These are phyloP conservation scores for Globisporangium splendens DNA, from an alignment of 352 stramenopile species.

Conservation along the genomic window DNA sequence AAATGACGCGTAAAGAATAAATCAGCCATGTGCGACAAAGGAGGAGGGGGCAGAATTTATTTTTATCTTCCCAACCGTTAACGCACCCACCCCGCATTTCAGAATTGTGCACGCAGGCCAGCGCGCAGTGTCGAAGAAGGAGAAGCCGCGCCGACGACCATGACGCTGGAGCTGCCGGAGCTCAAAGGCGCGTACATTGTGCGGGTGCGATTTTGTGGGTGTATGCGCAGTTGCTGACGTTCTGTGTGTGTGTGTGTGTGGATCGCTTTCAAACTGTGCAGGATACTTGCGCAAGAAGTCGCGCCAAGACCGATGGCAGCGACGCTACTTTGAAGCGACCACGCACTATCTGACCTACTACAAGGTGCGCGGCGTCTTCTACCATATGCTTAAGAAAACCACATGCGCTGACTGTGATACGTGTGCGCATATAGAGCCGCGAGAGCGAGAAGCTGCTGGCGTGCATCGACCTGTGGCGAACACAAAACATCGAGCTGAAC, in stretches of 20 bases:
- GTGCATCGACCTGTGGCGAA: slow-evolving; percentile 87
- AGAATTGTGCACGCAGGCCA: background rate
- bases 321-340: slow-evolving; percentile 97
- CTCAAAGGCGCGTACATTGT: slow-evolving; percentile 57
- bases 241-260: background rate
- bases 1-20: background rate
- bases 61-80: background rate
- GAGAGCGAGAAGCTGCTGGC: slow-evolving; percentile 85
- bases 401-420: background rate
- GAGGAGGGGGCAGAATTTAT: slow-evolving; percentile 1
- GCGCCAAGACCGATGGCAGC: slow-evolving; percentile 92
- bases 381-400: background rate
- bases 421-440: slow-evolving; percentile 40
- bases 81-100: slow-evolving; percentile 1
- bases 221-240: background rate
- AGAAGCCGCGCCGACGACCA: background rate
- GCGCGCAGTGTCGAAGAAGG: background rate
- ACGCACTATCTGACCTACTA: slow-evolving; percentile 98
- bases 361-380: slow-evolving; percentile 69
- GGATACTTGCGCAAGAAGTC: slow-evolving; percentile 93
- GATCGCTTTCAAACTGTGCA: slow-evolving; percentile 14
- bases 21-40: background rate
- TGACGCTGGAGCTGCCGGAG: slow-evolving; percentile 68
- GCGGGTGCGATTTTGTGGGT: no score
- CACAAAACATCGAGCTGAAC: slow-evolving; percentile 74